Evolutionary conservation across 75 land plant species (phyloP).

Genomic region (Larix kaempferi): DNA sequence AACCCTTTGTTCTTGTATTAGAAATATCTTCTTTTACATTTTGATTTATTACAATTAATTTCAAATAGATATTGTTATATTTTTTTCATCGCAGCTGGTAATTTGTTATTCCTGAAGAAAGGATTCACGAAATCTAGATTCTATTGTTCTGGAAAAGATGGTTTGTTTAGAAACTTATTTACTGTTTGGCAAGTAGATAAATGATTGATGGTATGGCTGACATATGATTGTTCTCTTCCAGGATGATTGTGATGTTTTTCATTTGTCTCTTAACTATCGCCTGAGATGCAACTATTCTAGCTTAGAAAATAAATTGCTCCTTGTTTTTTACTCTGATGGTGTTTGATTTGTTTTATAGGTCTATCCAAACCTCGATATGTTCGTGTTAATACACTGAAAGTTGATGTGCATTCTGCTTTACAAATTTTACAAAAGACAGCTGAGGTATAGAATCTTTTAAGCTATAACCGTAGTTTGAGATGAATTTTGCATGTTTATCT

Average conservation of each 20-base stretch:
- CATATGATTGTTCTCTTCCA: background rate
- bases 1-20: no score
- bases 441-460: slow-evolving; percentile 27
- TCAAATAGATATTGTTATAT: background rate
- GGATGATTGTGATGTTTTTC: background rate
- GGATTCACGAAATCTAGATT: background rate
- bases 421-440: slow-evolving; percentile 28
- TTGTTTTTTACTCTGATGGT: background rate
- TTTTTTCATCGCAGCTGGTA: background rate
- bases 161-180: background rate
- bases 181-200: background rate
- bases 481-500: background rate
- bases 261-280: background rate
- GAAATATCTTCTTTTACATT: no score
- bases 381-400: slow-evolving; percentile 82
- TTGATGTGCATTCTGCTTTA: slow-evolving; percentile 53
- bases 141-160: background rate
- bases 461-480: background rate
- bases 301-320: background rate
- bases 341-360: slow-evolving; percentile 33
- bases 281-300: background rate
- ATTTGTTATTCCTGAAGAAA: background rate
- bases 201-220: background rate
- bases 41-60: no score
- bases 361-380: slow-evolving; percentile 66